Base-by-base conservation (phyloP, 108 stramenopile genomes). In the Nitzschia sp. region DNA sequence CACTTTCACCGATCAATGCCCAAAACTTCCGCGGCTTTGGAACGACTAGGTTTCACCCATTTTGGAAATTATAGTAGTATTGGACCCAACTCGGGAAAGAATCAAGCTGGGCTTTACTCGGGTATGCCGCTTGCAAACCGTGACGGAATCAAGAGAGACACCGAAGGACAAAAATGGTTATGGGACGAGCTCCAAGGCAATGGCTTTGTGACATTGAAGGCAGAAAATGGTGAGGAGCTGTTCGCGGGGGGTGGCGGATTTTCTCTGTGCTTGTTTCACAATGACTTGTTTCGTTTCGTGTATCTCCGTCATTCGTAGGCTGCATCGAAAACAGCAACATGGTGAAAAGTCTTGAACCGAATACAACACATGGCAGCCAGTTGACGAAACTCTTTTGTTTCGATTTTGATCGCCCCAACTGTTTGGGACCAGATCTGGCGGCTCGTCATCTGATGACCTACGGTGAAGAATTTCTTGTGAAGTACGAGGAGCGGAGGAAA, bases 61-160 rank as follows among this genome's bases (percentile, higher is more conserved):
- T 85, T 85, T 57, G 46, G 48, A 32, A 57, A 64, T 17, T 85
- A 82, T 48, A 85, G 71, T 0, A 70, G 71, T 2, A 78, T 85
- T 4, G 84, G 84, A 9, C 66, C 75, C 18, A 85, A 82, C 63
- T 85, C 84, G 24, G 84, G 84, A 17, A 81, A 81, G 23, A 85
- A 85, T 36, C 84, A 85, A 54, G 74, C 84, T 0, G 84, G 80
- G 4, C 42, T 85, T 24, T 85, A 77, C 57, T 66, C 78, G 5
- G 84, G 84, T 47, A 34, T 55, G 35, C 55, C 61, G 18, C 42
- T 82, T 49, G 32, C 36, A 28, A 64, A 71, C 5, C 46, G 81
- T 23, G 42, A 81, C 34, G 54, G 58, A 0, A 70, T 75, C 13
- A 27, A 59, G 19, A 54, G 25, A 31, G 57, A 46, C 9, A 54